Evolutionary conservation across 371 early-diverging fungal genomes (phyloP).

Genomic region (Batkoa obscura): DNA sequence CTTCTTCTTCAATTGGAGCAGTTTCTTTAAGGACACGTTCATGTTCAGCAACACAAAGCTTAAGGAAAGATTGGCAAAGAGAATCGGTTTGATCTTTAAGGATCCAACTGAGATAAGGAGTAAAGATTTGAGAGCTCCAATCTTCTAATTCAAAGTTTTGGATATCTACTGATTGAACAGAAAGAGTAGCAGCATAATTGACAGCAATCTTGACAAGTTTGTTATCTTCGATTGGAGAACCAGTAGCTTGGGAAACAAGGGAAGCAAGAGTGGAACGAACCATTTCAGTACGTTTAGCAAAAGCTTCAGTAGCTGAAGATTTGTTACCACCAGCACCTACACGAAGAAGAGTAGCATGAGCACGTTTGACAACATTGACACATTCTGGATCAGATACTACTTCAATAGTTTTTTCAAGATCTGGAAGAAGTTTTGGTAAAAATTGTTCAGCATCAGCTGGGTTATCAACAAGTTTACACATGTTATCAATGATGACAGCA

Average conservation of each 20-base stretch:
- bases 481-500: constrained; percentile 66
- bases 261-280: constrained; percentile 11
- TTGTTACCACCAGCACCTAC: constrained; percentile 20
- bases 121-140: constrained; percentile 21
- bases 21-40: constrained; percentile 22
- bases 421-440: constrained; percentile 59
- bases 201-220: constrained; percentile 23
- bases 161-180: constrained; percentile 27
- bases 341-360: constrained; percentile 29
- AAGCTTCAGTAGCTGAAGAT: constrained; percentile 9
- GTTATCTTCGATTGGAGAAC: constrained; percentile 10
- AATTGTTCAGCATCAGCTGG: constrained; percentile 66
- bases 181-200: constrained; percentile 21
- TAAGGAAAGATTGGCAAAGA: constrained; percentile 14
- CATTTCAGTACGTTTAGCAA: constrained; percentile 13
- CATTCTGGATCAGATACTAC: constrained; percentile 65
- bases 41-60: constrained; percentile 20
- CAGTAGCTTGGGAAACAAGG: constrained; percentile 10
- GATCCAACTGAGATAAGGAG: constrained; percentile 37
- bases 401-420: constrained; percentile 51
- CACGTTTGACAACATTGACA: constrained; percentile 39
- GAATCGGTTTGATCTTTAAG: constrained; percentile 15
- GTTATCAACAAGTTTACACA: constrained; percentile 65
- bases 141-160: constrained; percentile 24
- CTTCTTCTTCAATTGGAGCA: constrained; percentile 36